Evolutionary conservation across 1,284 basidiomycete species (phyloP).

Genomic region (Melampsora medusae): DNA sequence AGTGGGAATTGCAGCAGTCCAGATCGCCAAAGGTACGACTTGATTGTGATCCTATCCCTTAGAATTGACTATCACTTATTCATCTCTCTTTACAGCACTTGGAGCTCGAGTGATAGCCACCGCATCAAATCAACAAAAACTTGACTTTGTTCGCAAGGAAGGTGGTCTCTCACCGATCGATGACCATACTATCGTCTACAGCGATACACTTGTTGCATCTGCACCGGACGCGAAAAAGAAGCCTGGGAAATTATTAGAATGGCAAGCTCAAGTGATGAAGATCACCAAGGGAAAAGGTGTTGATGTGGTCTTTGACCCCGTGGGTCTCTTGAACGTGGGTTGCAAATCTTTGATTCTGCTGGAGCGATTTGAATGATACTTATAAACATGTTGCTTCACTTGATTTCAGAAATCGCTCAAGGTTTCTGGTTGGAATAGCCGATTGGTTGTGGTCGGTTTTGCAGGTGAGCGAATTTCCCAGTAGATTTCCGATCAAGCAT

Average conservation of each 20-base stretch:
- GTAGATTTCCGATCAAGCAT: not conserved
- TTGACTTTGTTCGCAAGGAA: slow-evolving; percentile 54
- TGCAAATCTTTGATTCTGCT: not conserved
- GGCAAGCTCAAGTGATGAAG: slow-evolving; percentile 61
- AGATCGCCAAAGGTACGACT: slow-evolving; percentile 70
- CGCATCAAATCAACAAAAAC: slow-evolving; percentile 54
- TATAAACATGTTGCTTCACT: not conserved
- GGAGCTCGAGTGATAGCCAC: slow-evolving; percentile 58
- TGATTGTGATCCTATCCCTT: not conserved
- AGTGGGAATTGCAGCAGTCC: slow-evolving; percentile 85
- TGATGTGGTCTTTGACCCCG: slow-evolving; percentile 75
- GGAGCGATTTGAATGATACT: too few relatives aligned
- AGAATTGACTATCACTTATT: not conserved
- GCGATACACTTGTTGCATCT: slow-evolving; percentile 49
- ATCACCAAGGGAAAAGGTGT: slow-evolving; percentile 77
- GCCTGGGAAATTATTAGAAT: slow-evolving; percentile 49
- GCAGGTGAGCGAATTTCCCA: slow-evolving; percentile 59
- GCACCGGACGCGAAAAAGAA: slow-evolving; percentile 44
- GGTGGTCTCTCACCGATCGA: slow-evolving; percentile 57
- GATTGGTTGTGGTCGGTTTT: slow-evolving; percentile 79
- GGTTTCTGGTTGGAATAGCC: slow-evolving; percentile 90
- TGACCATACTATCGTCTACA: slow-evolving; percentile 53
- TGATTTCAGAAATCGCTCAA: slow-evolving; percentile 62
- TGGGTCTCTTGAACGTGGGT: slow-evolving; percentile 65
- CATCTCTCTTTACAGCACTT: slow-evolving; percentile 45